These are phyloP conservation scores for Lachnellula arida DNA, from an alignment of 2,329 filamentous ascomycete genomes.

Conservation along the genomic window DNA sequence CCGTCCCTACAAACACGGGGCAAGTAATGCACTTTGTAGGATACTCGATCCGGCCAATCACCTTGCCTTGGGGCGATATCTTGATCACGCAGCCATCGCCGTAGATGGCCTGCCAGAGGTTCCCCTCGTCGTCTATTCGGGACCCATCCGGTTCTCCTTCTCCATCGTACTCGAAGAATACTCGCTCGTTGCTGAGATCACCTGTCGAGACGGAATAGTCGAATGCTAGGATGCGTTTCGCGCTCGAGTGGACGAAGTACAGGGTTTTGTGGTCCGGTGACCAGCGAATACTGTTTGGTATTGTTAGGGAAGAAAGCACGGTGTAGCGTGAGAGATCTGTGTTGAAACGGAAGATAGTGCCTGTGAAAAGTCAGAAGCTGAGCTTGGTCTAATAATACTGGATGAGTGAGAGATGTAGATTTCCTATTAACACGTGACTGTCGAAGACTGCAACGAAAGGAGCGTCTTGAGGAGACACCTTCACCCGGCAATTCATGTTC, in stretches of 20 bases:
- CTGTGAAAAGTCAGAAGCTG: slow-evolving; percentile 37
- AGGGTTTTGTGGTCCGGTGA: slow-evolving; percentile 60
- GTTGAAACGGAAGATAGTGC: slow-evolving; percentile 69
- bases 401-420: not conserved
- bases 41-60: slow-evolving; percentile 70
- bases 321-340: slow-evolving; percentile 54
- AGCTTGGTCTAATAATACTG: not conserved
- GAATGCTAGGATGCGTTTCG: slow-evolving; percentile 65
- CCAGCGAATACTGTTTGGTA: slow-evolving; percentile 84
- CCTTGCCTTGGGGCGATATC: slow-evolving; percentile 59
- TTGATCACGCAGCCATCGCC: slow-evolving; percentile 71
- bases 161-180: slow-evolving; percentile 63
- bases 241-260: slow-evolving; percentile 77
- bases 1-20: slow-evolving; percentile 69
- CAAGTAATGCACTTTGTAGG: slow-evolving; percentile 80
- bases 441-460: not conserved
- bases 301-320: slow-evolving; percentile 61
- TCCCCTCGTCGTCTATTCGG: slow-evolving; percentile 76
- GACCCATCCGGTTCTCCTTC: slow-evolving; percentile 76
- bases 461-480: not conserved
- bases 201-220: slow-evolving; percentile 66
- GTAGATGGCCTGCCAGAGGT: slow-evolving; percentile 85
- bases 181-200: slow-evolving; percentile 60
- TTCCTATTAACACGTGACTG: not conserved
- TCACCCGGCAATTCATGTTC: not conserved